Evolutionary conservation across 108 stramenopile species (phyloP).

Genomic region (Skeletonema tropicum): DNA sequence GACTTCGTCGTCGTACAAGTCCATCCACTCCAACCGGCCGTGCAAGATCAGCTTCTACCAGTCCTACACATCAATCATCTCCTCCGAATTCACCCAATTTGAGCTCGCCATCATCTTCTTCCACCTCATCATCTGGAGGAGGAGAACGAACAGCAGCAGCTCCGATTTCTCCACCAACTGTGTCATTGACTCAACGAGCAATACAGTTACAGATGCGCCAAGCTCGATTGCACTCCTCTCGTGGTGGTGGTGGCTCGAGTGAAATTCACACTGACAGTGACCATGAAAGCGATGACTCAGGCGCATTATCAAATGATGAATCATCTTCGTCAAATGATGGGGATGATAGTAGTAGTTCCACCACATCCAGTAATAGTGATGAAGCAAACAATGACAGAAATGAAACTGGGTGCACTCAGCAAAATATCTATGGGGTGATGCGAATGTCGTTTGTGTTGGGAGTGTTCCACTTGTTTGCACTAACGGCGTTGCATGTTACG

Average conservation of each 20-base stretch:
- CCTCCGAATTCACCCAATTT: conserved; percentile 7
- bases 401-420: conserved; percentile 48
- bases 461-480: conserved; percentile 34
- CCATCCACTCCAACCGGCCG: background rate
- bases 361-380: conserved; percentile 5
- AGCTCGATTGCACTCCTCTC: conserved; percentile 13
- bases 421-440: conserved; percentile 36
- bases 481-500: conserved; percentile 46
- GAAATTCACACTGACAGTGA: conserved; percentile 8
- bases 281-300: conserved; percentile 4
- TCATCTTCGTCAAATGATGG: background rate
- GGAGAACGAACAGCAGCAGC: background rate
- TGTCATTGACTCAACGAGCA: conserved; percentile 24
- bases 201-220: conserved; percentile 37
- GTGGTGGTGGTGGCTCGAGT: background rate
- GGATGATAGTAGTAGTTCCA: conserved; percentile 2
- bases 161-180: background rate
- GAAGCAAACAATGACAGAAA: conserved; percentile 12
- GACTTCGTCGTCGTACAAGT: background rate
- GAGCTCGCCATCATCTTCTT: conserved; percentile 5
- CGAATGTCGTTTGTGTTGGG: conserved; percentile 29
- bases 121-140: conserved; percentile 5
- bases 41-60: background rate
- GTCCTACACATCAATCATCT: background rate
- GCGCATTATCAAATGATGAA: conserved; percentile 1